Evolutionary conservation across 2,329 filamentous ascomycete genomes (phyloP).

Genomic region (Diaporthe sp.): DNA sequence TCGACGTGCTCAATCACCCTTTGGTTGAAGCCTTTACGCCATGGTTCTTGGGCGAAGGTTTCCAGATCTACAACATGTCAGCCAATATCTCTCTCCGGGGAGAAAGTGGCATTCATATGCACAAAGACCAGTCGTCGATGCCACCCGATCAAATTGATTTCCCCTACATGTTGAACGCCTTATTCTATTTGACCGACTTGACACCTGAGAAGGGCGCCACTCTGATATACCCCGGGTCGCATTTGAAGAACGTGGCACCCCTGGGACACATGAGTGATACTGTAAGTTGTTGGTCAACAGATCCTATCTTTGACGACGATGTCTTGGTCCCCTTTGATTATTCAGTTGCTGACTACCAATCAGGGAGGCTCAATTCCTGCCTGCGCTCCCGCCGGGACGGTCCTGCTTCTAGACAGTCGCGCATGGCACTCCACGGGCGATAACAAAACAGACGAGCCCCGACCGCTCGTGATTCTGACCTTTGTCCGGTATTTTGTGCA

Average conservation of each 20-base stretch:
- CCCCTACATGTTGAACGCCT: constrained; percentile 11
- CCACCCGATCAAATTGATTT: constrained; percentile 16
- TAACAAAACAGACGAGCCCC: constrained; percentile 16
- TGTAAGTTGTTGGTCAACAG: background rate
- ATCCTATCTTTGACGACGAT: background rate
- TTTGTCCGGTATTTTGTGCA: constrained; percentile 15
- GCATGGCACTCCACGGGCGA: constrained; percentile 26
- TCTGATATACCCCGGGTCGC: constrained; percentile 16
- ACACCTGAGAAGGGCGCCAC: constrained; percentile 29
- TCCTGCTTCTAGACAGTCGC: constrained; percentile 21
- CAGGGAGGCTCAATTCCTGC: constrained; percentile 20
- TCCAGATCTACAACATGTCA: constrained; percentile 25
- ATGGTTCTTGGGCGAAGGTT: constrained; percentile 23
- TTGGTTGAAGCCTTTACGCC: constrained; percentile 12
- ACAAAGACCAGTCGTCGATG: constrained; percentile 22
- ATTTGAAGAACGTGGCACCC: constrained; percentile 19
- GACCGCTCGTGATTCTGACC: constrained; percentile 14
- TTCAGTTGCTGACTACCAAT: constrained; percentile 1
- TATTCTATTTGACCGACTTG: constrained; percentile 24
- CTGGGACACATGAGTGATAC: constrained; percentile 19
- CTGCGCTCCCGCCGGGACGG: constrained; percentile 13
- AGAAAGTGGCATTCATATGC: constrained; percentile 22
- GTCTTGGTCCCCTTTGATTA: background rate
- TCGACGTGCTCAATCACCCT: constrained; percentile 25
- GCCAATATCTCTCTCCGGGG: constrained; percentile 3